Base-by-base conservation (phyloP, 345 rosid genomes). In the Barbarea vulgaris region DNA sequence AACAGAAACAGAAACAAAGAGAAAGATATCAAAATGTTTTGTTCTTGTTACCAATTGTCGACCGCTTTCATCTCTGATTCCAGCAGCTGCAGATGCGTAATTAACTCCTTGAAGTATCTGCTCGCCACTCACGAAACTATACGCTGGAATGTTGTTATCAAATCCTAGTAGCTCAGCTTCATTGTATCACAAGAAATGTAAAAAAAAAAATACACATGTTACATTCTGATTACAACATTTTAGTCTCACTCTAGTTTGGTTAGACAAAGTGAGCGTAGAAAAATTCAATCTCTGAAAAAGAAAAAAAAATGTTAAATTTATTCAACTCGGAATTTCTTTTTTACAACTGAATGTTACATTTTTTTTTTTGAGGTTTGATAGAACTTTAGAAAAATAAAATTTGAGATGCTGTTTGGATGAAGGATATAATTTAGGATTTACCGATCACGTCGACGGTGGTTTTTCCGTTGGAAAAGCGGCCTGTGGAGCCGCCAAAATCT, bases 11-110 rank as follows among this genome's bases (percentile, higher is more conserved):
- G 52, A 66, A 22, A 31, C 34, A 6, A 31, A 42, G 47, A 9
- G 4, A 9, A n/a, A 14, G 24, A 64, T 14, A 22, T 55, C 34
- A 70, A 56, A 55, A 34, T 64, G 51, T n/a, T n/a, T 47, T 47
- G 17, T n/a, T n/a, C n/a, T 55, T 34, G 34, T 31, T 84, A 91
- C 97, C 88, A 92, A 80, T 66, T 89, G 97, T 17, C 13, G 84
- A 28, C 97, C 97, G 13, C 91, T 83, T 74, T 92, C 97, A 12
- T 85, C 90, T 80, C 89, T 81, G 24, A 91, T 91, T 70, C 97
- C 97, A 0, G 96, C 95, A 24, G 93, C 97, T 6, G 90, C 97
- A 5, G 97, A 92, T 30, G 97, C 97, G 15, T 76, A 92, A 67
- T 92, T 92, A 15, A 89, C 89, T 64, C 97, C 97, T 59, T 58